Evolutionary conservation across 225 moss, liverwort and hornwort genomes (phyloP).

Genomic region (Pseudisothecium myosuroides): DNA sequence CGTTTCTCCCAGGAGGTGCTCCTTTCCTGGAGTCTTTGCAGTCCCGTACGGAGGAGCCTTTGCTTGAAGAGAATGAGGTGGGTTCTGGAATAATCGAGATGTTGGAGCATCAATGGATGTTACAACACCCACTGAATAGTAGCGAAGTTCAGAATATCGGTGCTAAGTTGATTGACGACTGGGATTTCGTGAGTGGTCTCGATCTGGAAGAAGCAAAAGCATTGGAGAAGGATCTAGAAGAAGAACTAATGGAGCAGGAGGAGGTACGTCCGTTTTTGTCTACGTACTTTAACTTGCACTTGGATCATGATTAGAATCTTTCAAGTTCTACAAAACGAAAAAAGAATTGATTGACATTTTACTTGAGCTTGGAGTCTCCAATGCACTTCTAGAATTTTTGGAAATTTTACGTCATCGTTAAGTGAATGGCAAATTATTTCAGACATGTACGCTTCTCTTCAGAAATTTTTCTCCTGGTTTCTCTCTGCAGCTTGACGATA

Average conservation of each 20-base stretch:
- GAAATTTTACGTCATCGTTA: neutral
- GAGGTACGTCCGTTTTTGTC: constrained; percentile 25
- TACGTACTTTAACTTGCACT: neutral
- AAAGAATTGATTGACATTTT: neutral
- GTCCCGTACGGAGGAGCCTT: neutral
- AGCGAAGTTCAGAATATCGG: constrained; percentile 1
- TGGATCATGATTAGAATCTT: neutral
- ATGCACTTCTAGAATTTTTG: neutral
- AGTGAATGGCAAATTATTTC: neutral
- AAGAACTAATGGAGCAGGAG: constrained; percentile 43
- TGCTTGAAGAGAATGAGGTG: neutral
- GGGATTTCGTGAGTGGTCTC: constrained; percentile 36
- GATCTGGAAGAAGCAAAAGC: constrained; percentile 28
- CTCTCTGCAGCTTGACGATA: constrained; percentile 51
- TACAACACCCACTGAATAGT: neutral
- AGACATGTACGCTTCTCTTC: neutral
- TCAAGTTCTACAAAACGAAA: neutral
- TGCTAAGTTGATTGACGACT: neutral
- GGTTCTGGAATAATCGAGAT: constrained; percentile 12
- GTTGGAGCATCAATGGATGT: constrained; percentile 34
- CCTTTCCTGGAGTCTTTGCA: neutral
- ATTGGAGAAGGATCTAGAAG: constrained; percentile 1
- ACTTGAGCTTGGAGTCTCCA: neutral
- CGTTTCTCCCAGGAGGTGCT: constrained; percentile 17
- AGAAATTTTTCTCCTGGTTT: neutral